phyloP scores from a whole-genome alignment of 306 rosid genomes.

The cucumber (Cucumis sativus) region Cucumber_9930_V3 NC_026661.2:18888001-18888500 shows the following conservation, averaged over 20 bases:
- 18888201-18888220: constrained; percentile 27
- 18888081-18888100: constrained; percentile 15
- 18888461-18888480: constrained; percentile 20
- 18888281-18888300: constrained; percentile 12
- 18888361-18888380: constrained; percentile 17
- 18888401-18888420: constrained; percentile 14
- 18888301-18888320: constrained; percentile 10
- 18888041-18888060: constrained; percentile 16
- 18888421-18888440: constrained; percentile 9
- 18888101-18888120: constrained; percentile 22
- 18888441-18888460: constrained; percentile 15
- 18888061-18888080: constrained; percentile 15
- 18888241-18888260: constrained; percentile 32
- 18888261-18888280: constrained; percentile 19
- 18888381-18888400: constrained; percentile 19
- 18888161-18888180: constrained; percentile 17
- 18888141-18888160: constrained; percentile 12
- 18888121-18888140: constrained; percentile 18
- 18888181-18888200: constrained; percentile 68
- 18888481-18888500: constrained; percentile 24
- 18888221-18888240: constrained; percentile 64
- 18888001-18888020: constrained; percentile 20
- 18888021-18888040: constrained; percentile 25
- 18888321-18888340: constrained; percentile 17
- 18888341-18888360: constrained; percentile 8